Evolutionary conservation across 208 protist species (phyloP), one percentile per base, ranked within the genome.

Genomic region (Trypanosomatidae sp.): DNA sequence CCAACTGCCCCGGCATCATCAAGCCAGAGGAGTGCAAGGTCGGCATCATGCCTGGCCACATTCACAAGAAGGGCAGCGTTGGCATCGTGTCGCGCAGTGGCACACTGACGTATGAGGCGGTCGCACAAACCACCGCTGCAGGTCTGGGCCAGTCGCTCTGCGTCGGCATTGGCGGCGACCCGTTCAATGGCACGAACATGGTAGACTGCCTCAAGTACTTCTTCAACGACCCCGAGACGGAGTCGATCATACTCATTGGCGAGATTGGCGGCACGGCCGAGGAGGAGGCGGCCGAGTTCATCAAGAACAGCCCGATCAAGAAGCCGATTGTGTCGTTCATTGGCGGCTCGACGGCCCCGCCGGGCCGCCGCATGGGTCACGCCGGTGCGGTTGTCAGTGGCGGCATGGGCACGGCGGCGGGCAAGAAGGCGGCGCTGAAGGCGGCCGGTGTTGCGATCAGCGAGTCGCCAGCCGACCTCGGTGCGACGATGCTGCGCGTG

Each of bases 161-260:
- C 61, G 78, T 99, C 27, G 97, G 97, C 52, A 99, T 99, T 71
- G 97, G 97, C 63, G 97, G 97, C 64, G 98, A 99, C 64, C 98
- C 98, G 41, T 99, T 99, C 86, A 99, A 99, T 71, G 98, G 98
- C 18, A 99, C 97, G 39, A 98, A 98, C 83, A 99, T 99, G 86
- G 88, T 98, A 48, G 97, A 99, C 70, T 95, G 86, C 59, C 77
- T 99, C 32, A 85, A 97, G 53, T 54, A 96, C 19, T 99, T 98
- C 70, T 63, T 96, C 44, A 71, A 96, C 32, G 97, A 99, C 73
- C 93, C 95, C 42, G 71, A 98, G 53, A 99, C 97, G 4, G 84
- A 99, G 70, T 96, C 94, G 77, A 92, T 96, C 53, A 96, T 98
- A 56, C 76, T 98, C 44, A 98, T 98, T 66, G 96, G 98, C 59